A percentile compares a stretch with the other conserved stretches of the same genome.
phyloP scores from a whole-genome alignment of 768 basidiomycete species.

The Mycena sanguinolenta region DNA sequence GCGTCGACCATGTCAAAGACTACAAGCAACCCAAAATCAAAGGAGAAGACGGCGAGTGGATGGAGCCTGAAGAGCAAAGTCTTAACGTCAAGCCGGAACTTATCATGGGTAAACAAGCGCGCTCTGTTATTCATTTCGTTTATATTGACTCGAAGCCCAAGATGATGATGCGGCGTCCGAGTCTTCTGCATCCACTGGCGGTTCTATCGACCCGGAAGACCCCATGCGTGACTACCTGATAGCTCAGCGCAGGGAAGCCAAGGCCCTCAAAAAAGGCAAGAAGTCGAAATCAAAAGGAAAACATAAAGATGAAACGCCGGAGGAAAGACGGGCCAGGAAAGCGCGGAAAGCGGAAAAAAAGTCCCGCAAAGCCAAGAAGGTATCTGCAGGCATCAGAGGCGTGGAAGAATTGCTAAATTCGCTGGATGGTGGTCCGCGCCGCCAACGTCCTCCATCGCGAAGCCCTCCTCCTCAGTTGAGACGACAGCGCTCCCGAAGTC shows the following conservation, averaged over 20 bases:
- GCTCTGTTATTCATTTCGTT: constrained; percentile 15
- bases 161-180: constrained; percentile 71
- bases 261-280: constrained; percentile 74
- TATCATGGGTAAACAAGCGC: constrained; percentile 65
- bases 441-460: constrained; percentile 17
- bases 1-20: constrained; percentile 93
- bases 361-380: constrained; percentile 60
- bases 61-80: constrained; percentile 87
- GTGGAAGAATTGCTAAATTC: constrained; percentile 76
- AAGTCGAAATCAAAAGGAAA: constrained; percentile 74
- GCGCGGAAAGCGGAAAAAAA: constrained; percentile 81
- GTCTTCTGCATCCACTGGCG: constrained; percentile 72
- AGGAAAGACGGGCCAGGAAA: constrained; percentile 82
- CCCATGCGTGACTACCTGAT: constrained; percentile 97
- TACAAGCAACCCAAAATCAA: constrained; percentile 90
- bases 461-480: constrained; percentile 22
- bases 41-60: constrained; percentile 86
- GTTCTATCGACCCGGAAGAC: constrained; percentile 93
- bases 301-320: constrained; percentile 82
- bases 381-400: constrained; percentile 73
- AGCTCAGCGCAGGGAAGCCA: constrained; percentile 79
- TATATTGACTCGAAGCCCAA: not conserved
- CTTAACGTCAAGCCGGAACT: constrained; percentile 88
- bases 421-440: constrained; percentile 49
- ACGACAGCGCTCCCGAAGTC: constrained; percentile 30